Evolutionary conservation across 306 rosid genomes (phyloP).

Genomic region (Cucurbita pepo): DNA sequence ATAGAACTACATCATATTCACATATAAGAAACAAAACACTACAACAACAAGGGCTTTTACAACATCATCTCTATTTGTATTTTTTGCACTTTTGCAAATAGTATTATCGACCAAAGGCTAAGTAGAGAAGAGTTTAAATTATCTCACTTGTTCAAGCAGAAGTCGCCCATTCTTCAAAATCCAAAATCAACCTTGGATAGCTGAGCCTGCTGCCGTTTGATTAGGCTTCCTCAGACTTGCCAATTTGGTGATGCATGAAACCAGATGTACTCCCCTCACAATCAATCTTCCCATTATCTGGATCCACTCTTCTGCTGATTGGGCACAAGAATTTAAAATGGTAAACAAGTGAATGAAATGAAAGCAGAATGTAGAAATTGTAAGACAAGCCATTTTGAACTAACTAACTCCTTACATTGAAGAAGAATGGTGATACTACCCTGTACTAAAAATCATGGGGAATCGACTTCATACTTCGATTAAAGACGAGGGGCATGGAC

Average conservation of each 20-base stretch:
- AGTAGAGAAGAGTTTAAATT: background rate
- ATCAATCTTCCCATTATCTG: background rate
- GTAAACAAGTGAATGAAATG: background rate
- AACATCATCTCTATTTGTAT: background rate
- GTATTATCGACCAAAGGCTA: background rate
- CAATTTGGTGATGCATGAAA: background rate
- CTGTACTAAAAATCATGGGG: no score
- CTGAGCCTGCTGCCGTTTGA: background rate
- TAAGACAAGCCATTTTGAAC: background rate
- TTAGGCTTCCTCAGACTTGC: background rate
- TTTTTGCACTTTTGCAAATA: background rate
- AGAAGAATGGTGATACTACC: no score
- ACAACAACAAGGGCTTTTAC: background rate
- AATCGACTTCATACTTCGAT: no score
- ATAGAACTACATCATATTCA: slow-evolving; percentile 5
- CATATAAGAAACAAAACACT: background rate
- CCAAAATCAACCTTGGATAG: background rate
- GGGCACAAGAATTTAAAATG: background rate
- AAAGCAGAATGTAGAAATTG: background rate
- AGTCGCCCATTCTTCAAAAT: background rate
- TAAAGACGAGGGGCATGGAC: background rate
- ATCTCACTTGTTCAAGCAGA: background rate
- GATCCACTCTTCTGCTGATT: background rate
- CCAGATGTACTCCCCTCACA: background rate
- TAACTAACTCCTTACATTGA: background rate